Evolutionary conservation across 306 rosid species (phyloP).

Genomic region (Vigna angularis): DNA sequence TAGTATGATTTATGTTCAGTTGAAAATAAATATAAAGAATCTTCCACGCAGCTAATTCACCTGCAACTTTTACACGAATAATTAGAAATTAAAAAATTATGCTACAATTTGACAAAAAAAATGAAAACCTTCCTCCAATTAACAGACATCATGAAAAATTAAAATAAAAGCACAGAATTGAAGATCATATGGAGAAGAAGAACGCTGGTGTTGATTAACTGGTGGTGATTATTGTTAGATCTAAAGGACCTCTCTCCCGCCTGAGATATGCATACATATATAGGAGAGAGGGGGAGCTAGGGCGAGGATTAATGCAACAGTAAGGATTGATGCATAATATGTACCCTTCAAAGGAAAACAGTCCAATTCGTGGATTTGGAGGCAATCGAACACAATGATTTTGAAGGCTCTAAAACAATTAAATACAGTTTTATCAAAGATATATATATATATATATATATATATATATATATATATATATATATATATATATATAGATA

Average conservation of each 20-base stretch:
- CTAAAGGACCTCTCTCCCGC: conserved; percentile 34
- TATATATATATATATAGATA: conserved; percentile 27
- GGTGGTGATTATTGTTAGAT: conserved; percentile 36
- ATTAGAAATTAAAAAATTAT: not conserved
- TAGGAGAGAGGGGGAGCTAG: not conserved
- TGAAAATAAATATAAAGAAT: not conserved
- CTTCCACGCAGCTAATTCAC: not conserved
- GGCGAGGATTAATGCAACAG: conserved; percentile 23
- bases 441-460: conserved; percentile 22
- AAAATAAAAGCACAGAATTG: not conserved
- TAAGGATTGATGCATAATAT: conserved; percentile 42
- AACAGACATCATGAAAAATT: not conserved
- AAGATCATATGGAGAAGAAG: not conserved
- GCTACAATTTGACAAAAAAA: not conserved
- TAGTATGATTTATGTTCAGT: not conserved
- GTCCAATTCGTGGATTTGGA: conserved; percentile 36
- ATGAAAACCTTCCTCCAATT: not conserved
- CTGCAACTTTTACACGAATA: conserved; percentile 6
- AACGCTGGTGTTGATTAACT: conserved; percentile 12
- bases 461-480: conserved; percentile 26
- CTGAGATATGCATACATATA: conserved; percentile 16
- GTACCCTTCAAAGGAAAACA: conserved; percentile 44
- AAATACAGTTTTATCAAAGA: conserved; percentile 12
- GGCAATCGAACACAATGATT: conserved; percentile 41
- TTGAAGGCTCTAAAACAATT: conserved; percentile 7